Evolutionary conservation across 371 early-diverging fungal genomes (phyloP).

Genomic region (Rhizomucor miehei): DNA sequence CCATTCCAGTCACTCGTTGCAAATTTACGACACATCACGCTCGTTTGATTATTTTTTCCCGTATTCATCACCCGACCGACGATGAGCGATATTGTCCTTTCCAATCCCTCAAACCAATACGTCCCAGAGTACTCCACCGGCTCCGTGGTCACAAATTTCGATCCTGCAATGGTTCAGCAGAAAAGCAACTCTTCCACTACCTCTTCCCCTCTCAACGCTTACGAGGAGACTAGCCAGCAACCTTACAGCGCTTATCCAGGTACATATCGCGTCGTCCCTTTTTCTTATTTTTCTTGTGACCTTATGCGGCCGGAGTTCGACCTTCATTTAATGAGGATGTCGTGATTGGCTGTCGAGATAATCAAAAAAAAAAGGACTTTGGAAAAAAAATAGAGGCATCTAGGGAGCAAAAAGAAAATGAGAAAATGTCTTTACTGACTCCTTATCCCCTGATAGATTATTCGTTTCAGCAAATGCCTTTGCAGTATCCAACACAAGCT

Average conservation of each 20-base stretch:
- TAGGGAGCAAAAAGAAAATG: slow-evolving; percentile 6
- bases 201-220: slow-evolving; percentile 16
- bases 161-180: slow-evolving; percentile 31
- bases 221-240: slow-evolving; percentile 20
- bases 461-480: slow-evolving; percentile 35
- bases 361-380: slow-evolving; percentile 4
- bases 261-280: not conserved
- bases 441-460: slow-evolving; percentile 23
- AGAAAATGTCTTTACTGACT: not conserved
- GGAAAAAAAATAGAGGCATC: no score
- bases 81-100: slow-evolving; percentile 40
- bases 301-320: slow-evolving; percentile 11
- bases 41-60: slow-evolving; percentile 9
- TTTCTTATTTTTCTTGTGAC: slow-evolving; percentile 2
- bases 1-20: slow-evolving; percentile 13
- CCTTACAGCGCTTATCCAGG: slow-evolving; percentile 1
- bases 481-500: slow-evolving; percentile 16
- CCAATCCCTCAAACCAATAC: slow-evolving; percentile 27
- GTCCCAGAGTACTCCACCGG: slow-evolving; percentile 26
- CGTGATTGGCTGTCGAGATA: slow-evolving; percentile 8
- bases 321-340: slow-evolving; percentile 5
- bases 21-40: slow-evolving; percentile 2
- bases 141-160: slow-evolving; percentile 31
- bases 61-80: slow-evolving; percentile 1
- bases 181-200: slow-evolving; percentile 16